Evolutionary conservation across 352 stramenopile genomes (phyloP).

Genomic region (Hyaloperonospora brassicae): DNA sequence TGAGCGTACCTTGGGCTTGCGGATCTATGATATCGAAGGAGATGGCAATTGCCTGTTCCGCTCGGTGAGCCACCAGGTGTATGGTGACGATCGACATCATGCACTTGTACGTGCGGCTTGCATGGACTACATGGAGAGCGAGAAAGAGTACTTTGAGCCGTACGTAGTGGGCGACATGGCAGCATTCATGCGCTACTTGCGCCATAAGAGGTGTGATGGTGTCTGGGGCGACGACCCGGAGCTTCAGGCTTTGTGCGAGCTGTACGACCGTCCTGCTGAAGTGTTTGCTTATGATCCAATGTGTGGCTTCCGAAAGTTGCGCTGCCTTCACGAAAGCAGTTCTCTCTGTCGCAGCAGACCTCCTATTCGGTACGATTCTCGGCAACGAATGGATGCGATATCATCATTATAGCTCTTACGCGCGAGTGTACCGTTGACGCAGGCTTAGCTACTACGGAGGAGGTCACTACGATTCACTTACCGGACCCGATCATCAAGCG

Average conservation of each 20-base stretch:
- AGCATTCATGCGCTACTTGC: conserved; percentile 87
- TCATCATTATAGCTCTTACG: conserved; percentile 1
- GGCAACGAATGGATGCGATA: not conserved
- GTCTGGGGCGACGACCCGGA: conserved; percentile 95
- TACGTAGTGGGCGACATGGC: conserved; percentile 85
- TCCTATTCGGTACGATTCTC: conserved; percentile 46
- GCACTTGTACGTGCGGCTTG: conserved; percentile 81
- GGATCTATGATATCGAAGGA: conserved; percentile 73
- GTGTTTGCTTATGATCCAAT: conserved; percentile 83
- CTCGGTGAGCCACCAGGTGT: conserved; percentile 93
- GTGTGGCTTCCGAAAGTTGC: conserved; percentile 68
- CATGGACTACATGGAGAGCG: conserved; percentile 94
- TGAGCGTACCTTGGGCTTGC: conserved; percentile 27
- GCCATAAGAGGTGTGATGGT: conserved; percentile 81
- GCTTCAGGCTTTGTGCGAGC: conserved; percentile 92
- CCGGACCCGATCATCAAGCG: conserved; percentile 39
- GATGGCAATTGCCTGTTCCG: conserved; percentile 98
- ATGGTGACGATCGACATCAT: conserved; percentile 89
- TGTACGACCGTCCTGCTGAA: conserved; percentile 88
- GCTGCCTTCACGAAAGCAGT: conserved; percentile 84
- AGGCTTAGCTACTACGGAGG: conserved; percentile 89
- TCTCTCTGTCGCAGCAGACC: conserved; percentile 46
- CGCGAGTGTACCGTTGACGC: conserved; percentile 2
- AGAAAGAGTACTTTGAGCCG: conserved; percentile 90
- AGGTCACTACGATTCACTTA: conserved; percentile 87